phyloP scores from a whole-genome alignment of 75 land plant genomes.

The Pinus taeda region DNA sequence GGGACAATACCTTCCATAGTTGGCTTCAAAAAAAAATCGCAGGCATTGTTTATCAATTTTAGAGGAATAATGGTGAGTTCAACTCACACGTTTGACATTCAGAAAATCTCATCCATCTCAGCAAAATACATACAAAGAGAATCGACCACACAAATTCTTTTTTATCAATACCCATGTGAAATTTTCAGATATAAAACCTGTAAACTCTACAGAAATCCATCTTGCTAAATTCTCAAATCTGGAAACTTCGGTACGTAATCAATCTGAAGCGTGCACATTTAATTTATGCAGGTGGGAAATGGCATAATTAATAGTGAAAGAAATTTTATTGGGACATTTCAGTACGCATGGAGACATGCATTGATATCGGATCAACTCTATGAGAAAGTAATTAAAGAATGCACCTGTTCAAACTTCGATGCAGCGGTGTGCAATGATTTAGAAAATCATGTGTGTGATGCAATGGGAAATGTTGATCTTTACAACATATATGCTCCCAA shows the following conservation, averaged over 20 bases:
- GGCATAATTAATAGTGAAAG: constrained; percentile 49
- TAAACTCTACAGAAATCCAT: too few relatives aligned
- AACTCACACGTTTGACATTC: too few relatives aligned
- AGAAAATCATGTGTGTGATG: constrained; percentile 22
- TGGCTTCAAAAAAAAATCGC: constrained; percentile 41
- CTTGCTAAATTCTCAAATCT: neutral
- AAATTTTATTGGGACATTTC: constrained; percentile 46
- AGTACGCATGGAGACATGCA: constrained; percentile 65
- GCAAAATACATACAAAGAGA: too few relatives aligned
- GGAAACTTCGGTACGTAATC: too few relatives aligned
- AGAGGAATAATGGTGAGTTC: constrained; percentile 78
- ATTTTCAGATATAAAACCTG: neutral
- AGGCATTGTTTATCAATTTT: constrained; percentile 57
- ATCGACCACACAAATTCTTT: too few relatives aligned
- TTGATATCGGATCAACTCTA: constrained; percentile 58
- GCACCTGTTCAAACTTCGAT: too few relatives aligned
- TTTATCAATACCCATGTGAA: too few relatives aligned
- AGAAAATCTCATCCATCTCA: too few relatives aligned
- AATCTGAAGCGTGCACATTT: neutral
- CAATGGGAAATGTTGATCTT: constrained; percentile 58
- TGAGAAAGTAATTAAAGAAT: too few relatives aligned
- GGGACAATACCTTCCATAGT: too few relatives aligned
- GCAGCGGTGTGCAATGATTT: neutral
- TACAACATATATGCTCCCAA: constrained; percentile 68
- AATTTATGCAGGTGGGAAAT: constrained; percentile 66